These are phyloP conservation scores for Pichia eremophila DNA, from an alignment of 805 yeast genomes.

Conservation along the genomic window DNA sequence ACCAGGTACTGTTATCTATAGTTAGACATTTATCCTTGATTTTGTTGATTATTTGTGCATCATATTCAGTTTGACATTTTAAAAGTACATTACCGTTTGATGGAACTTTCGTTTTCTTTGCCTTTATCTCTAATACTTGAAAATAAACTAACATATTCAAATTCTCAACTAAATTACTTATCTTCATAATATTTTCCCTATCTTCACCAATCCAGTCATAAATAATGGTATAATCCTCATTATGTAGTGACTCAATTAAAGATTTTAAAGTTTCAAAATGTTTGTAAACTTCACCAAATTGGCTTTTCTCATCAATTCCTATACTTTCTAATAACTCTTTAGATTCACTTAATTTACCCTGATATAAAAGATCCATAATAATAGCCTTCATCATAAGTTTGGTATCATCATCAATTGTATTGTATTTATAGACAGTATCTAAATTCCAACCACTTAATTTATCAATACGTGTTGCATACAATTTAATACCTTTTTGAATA, in stretches of 20 bases:
- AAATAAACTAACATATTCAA: background rate
- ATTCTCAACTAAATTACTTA: background rate
- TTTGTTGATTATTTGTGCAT: background rate
- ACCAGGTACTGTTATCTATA: background rate
- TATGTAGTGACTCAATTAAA: background rate
- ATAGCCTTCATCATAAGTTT: slow-evolving; percentile 18
- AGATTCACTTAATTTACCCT: slow-evolving; percentile 21
- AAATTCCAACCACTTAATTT: slow-evolving; percentile 4
- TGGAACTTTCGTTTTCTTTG: background rate
- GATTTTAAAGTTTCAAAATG: background rate
- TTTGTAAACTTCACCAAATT: background rate
- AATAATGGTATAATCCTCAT: slow-evolving; percentile 1
- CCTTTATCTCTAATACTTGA: background rate
- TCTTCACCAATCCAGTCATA: slow-evolving; percentile 1
- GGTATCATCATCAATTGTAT: background rate
- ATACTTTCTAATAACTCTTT: background rate
- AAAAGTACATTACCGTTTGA: background rate
- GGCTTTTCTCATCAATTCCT: background rate
- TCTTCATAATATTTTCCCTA: background rate
- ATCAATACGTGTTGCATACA: slow-evolving; percentile 13
- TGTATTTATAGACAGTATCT: slow-evolving; percentile 4
- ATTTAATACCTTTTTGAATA: slow-evolving; percentile 15
- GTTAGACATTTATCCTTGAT: background rate
- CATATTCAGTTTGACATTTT: background rate
- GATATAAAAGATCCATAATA: slow-evolving; percentile 24